Evolutionary conservation across 441 rosid genomes (phyloP).

Genomic region (Adansonia grandidieri): DNA sequence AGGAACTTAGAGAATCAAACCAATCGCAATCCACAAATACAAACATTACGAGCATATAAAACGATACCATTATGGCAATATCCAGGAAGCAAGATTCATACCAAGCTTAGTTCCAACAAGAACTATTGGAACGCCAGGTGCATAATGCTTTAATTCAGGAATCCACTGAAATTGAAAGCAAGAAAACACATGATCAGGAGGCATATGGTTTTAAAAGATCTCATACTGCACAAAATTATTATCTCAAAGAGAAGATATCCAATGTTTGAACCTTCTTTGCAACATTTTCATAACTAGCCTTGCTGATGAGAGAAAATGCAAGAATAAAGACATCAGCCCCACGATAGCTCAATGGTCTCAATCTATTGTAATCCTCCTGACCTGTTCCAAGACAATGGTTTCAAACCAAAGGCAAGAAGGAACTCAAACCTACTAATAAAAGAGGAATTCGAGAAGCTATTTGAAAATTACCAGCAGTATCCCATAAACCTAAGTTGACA

Average conservation of each 20-base stretch:
- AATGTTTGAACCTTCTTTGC: slow-evolving; percentile 66
- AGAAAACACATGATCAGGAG: slow-evolving; percentile 27
- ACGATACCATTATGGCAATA: not conserved
- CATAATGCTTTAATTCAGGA: slow-evolving; percentile 84
- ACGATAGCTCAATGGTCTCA: slow-evolving; percentile 75
- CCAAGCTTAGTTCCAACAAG: slow-evolving; percentile 91
- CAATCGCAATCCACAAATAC: not conserved
- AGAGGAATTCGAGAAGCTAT: slow-evolving; percentile 13
- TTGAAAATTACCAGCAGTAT: slow-evolving; percentile 66
- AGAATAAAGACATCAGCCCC: slow-evolving; percentile 88
- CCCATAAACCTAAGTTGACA: slow-evolving; percentile 78
- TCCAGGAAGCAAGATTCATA: slow-evolving; percentile 30
- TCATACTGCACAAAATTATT: not conserved
- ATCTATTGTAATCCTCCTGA: slow-evolving; percentile 79
- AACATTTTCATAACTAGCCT: slow-evolving; percentile 85
- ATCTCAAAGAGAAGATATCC: slow-evolving; percentile 18
- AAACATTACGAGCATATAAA: not conserved
- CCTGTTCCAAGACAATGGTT: slow-evolving; percentile 46
- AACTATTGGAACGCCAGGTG: slow-evolving; percentile 78
- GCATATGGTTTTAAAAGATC: not conserved
- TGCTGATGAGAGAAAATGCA: slow-evolving; percentile 86
- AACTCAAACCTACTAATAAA: not conserved
- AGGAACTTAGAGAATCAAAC: not conserved
- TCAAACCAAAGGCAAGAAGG: slow-evolving; percentile 23
- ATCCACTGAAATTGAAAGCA: slow-evolving; percentile 64